Percentiles rank a stretch among this genome's conserved stretches.
phyloP scores from a whole-genome alignment of 1,139 yeast genomes.

The Tardiomyces blankii region DNA sequence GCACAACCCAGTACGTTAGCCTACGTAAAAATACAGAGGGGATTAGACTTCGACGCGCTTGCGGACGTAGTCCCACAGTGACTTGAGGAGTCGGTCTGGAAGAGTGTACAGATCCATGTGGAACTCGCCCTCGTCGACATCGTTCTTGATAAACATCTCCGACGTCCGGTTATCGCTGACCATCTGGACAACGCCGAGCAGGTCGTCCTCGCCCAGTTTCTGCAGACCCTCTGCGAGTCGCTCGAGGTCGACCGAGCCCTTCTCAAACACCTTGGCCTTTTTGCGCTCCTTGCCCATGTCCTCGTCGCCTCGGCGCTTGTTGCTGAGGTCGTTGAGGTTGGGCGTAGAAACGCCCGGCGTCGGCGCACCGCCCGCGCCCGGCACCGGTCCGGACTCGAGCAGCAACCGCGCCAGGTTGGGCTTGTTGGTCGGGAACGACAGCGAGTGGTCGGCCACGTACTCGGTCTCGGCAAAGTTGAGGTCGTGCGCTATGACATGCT shows the following conservation, averaged over 20 bases:
- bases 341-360: slow-evolving; percentile 16
- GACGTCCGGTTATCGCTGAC: slow-evolving; percentile 91
- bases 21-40: not conserved
- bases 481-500: slow-evolving; percentile 77
- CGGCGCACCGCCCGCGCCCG: slow-evolving; percentile 26
- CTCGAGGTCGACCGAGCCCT: slow-evolving; percentile 59
- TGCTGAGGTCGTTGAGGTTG: slow-evolving; percentile 18
- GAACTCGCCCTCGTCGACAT: slow-evolving; percentile 94
- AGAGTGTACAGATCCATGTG: slow-evolving; percentile 91
- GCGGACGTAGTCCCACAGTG: slow-evolving; percentile 90
- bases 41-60: slow-evolving; percentile 30
- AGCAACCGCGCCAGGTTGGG: slow-evolving; percentile 63
- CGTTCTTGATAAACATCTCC: slow-evolving; percentile 93
- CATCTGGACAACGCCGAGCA: slow-evolving; percentile 93
- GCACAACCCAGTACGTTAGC: not conserved
- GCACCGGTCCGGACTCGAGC: slow-evolving; percentile 74
- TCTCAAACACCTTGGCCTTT: slow-evolving; percentile 59
- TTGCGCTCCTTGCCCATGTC: slow-evolving; percentile 24
- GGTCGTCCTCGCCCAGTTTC: slow-evolving; percentile 81
- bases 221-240: slow-evolving; percentile 84
- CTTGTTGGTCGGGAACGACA: slow-evolving; percentile 66
- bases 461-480: slow-evolving; percentile 72
- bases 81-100: slow-evolving; percentile 83
- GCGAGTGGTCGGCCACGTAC: slow-evolving; percentile 66
- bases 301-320: slow-evolving; percentile 32